Evolutionary conservation across 2,329 filamentous ascomycete genomes (phyloP), one percentile per base, ranked within the genome.

Genomic region (Mycosphaerelloides madeirae): DNA sequence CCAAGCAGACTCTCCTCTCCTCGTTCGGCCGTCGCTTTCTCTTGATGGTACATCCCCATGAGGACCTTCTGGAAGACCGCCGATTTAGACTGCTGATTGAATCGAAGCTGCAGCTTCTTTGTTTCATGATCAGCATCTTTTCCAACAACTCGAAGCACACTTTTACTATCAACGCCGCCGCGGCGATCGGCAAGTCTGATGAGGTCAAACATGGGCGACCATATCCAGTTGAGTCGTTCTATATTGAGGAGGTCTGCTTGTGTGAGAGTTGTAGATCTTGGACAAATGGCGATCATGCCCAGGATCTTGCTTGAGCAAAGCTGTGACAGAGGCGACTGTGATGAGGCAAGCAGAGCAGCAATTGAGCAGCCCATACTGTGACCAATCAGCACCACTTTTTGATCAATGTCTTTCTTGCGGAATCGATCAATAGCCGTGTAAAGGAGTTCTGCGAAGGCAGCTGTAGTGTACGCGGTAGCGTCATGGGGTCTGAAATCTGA

Each of bases 331-430:
- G 75, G 66, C 2, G 76, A 79, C 52, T 75, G 67, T 2, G 73
- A 70, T 0, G 80, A 82, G 8, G 87, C 83, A 40, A 97, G 71
- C 13, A 84, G 70, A 19, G 86, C 83, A 5, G 84, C 80, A 15
- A 96, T 71, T 3, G 85, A 85, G 46, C 85, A 89, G 6, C 93
- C 93, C 79, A 96, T 85, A 63, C 88, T 95, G 61, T 98, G 93
- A 1, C 84, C 88, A 47, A 97, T 79, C 22, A 96, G 66, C 15
- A 96, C 77, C 12, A 95, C 77, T 3, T 81, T 78, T 64, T 95
- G 89, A 39, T 57, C 50, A 1, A 71, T 73, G 29, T 79, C 73
- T 33, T 75, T 76, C 53, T 86, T 81, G 31, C 84, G 79, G 59
- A 91, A 79, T 35, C 81, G 76, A 31, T 87, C 78, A 47, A 97